Conservation (phyloP, 768 basidiomycete genomes). For the Melanogaster broomeanus region DNA sequence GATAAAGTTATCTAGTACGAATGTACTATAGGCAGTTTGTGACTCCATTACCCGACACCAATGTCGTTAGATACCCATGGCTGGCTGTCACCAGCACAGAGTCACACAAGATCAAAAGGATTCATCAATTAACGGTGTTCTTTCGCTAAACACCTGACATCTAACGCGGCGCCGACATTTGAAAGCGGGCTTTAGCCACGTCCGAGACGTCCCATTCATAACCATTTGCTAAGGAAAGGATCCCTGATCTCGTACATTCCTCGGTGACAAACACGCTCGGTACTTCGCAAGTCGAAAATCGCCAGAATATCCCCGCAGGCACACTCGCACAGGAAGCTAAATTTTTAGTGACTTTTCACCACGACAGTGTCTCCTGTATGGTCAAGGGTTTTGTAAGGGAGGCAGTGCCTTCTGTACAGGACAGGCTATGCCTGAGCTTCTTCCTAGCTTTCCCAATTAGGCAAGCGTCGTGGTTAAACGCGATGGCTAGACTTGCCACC, state of each 20-base stretch:
- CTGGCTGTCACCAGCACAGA: not conserved
- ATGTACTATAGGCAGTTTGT: not conserved
- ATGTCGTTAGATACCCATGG: not conserved
- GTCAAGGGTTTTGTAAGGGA: not conserved
- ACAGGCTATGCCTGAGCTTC: too few relatives aligned
- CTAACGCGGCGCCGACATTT: conserved; percentile 7
- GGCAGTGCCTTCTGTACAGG: conserved; percentile 20
- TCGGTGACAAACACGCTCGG: not conserved
- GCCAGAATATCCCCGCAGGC: conserved; percentile 5
- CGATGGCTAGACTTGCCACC: not conserved
- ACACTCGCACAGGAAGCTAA: conserved; percentile 8
- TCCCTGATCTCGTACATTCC: too few relatives aligned
- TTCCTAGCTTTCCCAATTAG: conserved; percentile 9
- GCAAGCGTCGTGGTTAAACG: conserved; percentile 7
- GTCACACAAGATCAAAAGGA: not conserved
- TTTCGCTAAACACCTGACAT: conserved; percentile 8
- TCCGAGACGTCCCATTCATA: not conserved
- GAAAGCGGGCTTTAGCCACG: not conserved
- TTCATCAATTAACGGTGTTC: not conserved
- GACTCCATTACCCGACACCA: not conserved
- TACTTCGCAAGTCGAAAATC: conserved; percentile 8
- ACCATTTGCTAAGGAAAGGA: not conserved
- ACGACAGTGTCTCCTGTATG: not conserved
- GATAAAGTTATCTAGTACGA: not conserved
- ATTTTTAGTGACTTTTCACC: conserved; percentile 9